These are phyloP conservation scores for Trichoderma erinaceum DNA, from an alignment of 495 filamentous ascomycete species.

Conservation along the genomic window DNA sequence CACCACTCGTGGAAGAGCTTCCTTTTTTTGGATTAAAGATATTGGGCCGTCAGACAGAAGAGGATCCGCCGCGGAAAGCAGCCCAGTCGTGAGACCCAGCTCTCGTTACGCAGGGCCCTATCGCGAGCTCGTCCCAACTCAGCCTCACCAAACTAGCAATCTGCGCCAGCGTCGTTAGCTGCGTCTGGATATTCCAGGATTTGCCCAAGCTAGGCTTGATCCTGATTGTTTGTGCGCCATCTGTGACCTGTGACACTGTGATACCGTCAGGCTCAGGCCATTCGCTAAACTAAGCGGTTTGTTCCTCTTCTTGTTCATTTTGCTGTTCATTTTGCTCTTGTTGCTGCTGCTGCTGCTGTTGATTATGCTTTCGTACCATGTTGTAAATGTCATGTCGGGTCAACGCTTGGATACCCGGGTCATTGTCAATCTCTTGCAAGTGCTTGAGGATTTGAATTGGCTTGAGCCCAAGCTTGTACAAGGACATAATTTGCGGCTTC, in stretches of 20 bases:
- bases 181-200: neutral
- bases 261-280: neutral
- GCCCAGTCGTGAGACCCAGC: neutral
- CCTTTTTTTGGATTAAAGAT: no score
- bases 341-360: neutral
- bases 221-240: neutral
- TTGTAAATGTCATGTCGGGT: conserved; percentile 1
- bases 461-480: neutral
- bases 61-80: conserved; percentile 1
- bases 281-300: neutral
- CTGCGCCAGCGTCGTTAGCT: neutral
- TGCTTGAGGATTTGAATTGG: neutral
- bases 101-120: neutral
- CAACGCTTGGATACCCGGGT: neutral
- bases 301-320: no score
- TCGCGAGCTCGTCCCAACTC: neutral
- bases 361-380: neutral
- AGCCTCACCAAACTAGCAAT: neutral
- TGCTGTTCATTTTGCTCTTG: no score
- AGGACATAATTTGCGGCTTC: neutral
- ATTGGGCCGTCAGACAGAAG: neutral
- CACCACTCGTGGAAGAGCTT: no score
- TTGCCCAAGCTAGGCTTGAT: neutral
- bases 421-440: neutral
- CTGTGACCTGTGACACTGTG: neutral